Conservation (phyloP, 2,329 filamentous ascomycete genomes). For the Hypoxylon sp. region DNA sequence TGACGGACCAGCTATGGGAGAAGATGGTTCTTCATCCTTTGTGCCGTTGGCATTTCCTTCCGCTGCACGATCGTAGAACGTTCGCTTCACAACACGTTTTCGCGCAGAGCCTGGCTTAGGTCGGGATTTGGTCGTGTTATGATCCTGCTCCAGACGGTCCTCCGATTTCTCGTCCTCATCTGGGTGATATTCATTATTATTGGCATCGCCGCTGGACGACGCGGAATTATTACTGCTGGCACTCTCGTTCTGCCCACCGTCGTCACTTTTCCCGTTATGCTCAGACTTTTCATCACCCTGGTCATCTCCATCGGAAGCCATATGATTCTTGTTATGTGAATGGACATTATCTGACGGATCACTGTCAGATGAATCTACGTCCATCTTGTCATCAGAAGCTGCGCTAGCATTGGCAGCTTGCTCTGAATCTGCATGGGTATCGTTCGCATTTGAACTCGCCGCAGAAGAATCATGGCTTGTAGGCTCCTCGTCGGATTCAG, state of each 20-base stretch:
- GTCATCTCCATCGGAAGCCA: constrained; percentile 20
- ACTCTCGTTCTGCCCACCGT: constrained; percentile 26
- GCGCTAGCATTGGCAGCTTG: background rate
- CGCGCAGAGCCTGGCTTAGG: constrained; percentile 43
- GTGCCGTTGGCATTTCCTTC: constrained; percentile 29
- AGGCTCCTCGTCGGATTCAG: background rate
- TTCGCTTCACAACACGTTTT: constrained; percentile 49
- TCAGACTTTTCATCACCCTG: constrained; percentile 24
- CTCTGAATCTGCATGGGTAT: background rate
- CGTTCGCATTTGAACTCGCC: constrained; percentile 6
- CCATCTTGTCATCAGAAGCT: constrained; percentile 20
- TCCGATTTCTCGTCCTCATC: background rate
- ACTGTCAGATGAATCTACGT: constrained; percentile 5
- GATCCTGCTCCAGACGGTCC: background rate
- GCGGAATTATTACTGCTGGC: background rate
- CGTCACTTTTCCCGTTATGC: constrained; percentile 23
- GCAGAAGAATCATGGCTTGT: background rate
- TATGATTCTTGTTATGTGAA: constrained; percentile 22
- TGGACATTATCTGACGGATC: constrained; percentile 10
- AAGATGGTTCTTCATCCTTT: constrained; percentile 41
- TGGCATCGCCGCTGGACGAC: background rate
- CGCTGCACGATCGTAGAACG: constrained; percentile 44
- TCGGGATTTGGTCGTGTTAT: background rate
- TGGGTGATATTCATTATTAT: constrained; percentile 13
- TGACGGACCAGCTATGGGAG: constrained; percentile 40